These are phyloP conservation scores for Vitis rupestris DNA, from an alignment of 164 flowering plant species.

Conservation along the genomic window DNA sequence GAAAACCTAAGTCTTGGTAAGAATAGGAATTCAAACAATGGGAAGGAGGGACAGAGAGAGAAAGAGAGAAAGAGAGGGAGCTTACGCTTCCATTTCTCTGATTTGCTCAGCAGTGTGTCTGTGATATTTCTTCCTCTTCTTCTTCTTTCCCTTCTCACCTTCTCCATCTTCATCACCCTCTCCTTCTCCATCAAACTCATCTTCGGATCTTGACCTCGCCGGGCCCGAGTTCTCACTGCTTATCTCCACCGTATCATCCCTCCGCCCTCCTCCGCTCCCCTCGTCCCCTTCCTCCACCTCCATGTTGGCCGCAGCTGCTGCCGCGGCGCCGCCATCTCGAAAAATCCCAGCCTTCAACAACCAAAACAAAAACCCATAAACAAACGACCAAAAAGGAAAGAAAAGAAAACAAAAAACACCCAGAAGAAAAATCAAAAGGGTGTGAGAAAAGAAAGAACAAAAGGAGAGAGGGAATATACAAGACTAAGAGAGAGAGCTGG, in stretches of 20 bases:
- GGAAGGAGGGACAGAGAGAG: not conserved
- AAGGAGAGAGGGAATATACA: slow-evolving; percentile 31
- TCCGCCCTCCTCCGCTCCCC: slow-evolving; percentile 37
- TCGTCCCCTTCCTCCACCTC: slow-evolving; percentile 65
- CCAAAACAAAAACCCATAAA: not conserved
- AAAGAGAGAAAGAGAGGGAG: slow-evolving; percentile 16
- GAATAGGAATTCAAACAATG: no score
- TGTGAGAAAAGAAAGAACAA: not conserved
- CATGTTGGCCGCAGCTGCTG: slow-evolving; percentile 22
- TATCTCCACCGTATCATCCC: slow-evolving; percentile 67
- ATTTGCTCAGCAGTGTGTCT: slow-evolving; percentile 94
- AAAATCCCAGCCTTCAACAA: slow-evolving; percentile 81
- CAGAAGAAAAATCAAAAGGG: not conserved
- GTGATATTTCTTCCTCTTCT: slow-evolving; percentile 94
- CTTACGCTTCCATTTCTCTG: slow-evolving; percentile 95
- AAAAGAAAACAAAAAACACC: not conserved
- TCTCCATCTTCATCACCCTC: slow-evolving; percentile 35
- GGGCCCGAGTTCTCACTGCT: slow-evolving; percentile 89
- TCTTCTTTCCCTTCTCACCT: slow-evolving; percentile 48
- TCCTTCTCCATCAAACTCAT: slow-evolving; percentile 38
- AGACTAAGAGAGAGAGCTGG: slow-evolving; percentile 95
- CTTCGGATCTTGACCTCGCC: slow-evolving; percentile 62
- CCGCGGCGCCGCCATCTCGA: slow-evolving; percentile 48
- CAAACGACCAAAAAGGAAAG: not conserved
- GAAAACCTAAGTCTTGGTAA: no score